A percentile compares a stretch with the other conserved stretches of the same genome.
These are phyloP conservation scores for Wickerhamomyces silvicola DNA, from an alignment of 805 yeast species.

Conservation along the genomic window DNA sequence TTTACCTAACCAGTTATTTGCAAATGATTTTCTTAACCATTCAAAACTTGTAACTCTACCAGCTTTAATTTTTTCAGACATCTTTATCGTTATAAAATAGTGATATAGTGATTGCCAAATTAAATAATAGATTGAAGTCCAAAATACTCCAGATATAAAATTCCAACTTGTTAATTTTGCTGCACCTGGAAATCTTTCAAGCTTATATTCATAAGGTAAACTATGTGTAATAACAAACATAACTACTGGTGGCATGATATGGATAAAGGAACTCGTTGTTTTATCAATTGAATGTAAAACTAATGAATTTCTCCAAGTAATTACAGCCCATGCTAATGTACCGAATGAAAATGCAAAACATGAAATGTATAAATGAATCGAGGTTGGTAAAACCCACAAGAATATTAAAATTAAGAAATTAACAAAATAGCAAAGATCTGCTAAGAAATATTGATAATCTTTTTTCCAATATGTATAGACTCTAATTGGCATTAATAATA, in stretches of 20 bases:
- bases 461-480: conserved; percentile 74
- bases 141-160: conserved; percentile 58
- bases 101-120: conserved; percentile 90
- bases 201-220: conserved; percentile 40
- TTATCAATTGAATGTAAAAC: conserved; percentile 90
- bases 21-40: conserved; percentile 67
- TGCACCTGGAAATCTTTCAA: conserved; percentile 74
- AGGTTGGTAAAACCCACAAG: conserved; percentile 78
- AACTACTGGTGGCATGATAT: conserved; percentile 82
- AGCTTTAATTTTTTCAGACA: conserved; percentile 72
- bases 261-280: conserved; percentile 87
- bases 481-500: conserved; percentile 74
- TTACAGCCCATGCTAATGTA: conserved; percentile 85
- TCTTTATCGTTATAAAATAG: conserved; percentile 80
- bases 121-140: conserved; percentile 78
- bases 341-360: conserved; percentile 88
- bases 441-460: conserved; percentile 79
- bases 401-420: conserved; percentile 62
- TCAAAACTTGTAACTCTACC: conserved; percentile 88
- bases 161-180: conserved; percentile 65
- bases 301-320: conserved; percentile 91
- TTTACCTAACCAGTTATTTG: conserved; percentile 57
- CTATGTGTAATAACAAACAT: conserved; percentile 84
- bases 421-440: conserved; percentile 90
- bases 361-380: conserved; percentile 66